A percentile compares a stretch with the other conserved stretches of the same genome.
phyloP scores from a whole-genome alignment of 2,329 filamentous ascomycete genomes.

The Aspergillus glaucus region DNA sequence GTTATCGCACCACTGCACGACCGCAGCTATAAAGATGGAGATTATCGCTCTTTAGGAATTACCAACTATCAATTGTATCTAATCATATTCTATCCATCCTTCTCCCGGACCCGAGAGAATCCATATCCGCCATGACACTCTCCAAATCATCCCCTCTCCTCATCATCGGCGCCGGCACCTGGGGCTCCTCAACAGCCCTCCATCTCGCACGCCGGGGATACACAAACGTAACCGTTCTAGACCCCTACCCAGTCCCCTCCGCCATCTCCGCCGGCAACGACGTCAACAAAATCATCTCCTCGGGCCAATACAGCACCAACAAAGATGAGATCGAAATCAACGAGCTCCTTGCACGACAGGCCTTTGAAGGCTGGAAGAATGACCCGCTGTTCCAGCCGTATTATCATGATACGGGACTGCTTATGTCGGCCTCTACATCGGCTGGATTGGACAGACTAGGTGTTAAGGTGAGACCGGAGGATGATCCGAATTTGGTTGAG shows the following conservation, averaged over 20 bases:
- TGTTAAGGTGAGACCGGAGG: conserved; percentile 23
- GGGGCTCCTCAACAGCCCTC: conserved; percentile 44
- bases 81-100: too few relatives aligned
- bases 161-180: conserved; percentile 45
- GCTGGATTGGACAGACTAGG: conserved; percentile 31
- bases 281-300: conserved; percentile 43
- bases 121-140: conserved; percentile 7
- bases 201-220: conserved; percentile 42
- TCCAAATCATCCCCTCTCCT: conserved; percentile 26
- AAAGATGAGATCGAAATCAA: conserved; percentile 20
- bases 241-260: conserved; percentile 43
- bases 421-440: conserved; percentile 38
- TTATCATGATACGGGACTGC: conserved; percentile 41
- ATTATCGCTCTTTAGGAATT: background rate
- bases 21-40: background rate
- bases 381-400: conserved; percentile 41
- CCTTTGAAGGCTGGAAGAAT: conserved; percentile 37
- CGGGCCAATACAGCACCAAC: conserved; percentile 25
- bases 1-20: background rate
- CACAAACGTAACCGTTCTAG: conserved; percentile 44
- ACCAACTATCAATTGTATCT: too few relatives aligned
- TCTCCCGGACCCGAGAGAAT: too few relatives aligned
- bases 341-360: conserved; percentile 25
- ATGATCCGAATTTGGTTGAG: conserved; percentile 23
- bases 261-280: conserved; percentile 44